Evolutionary conservation across 176 grass and related monocot species (phyloP), one percentile per base, ranked within the genome.

Genomic region (Metroxylon sagu): DNA sequence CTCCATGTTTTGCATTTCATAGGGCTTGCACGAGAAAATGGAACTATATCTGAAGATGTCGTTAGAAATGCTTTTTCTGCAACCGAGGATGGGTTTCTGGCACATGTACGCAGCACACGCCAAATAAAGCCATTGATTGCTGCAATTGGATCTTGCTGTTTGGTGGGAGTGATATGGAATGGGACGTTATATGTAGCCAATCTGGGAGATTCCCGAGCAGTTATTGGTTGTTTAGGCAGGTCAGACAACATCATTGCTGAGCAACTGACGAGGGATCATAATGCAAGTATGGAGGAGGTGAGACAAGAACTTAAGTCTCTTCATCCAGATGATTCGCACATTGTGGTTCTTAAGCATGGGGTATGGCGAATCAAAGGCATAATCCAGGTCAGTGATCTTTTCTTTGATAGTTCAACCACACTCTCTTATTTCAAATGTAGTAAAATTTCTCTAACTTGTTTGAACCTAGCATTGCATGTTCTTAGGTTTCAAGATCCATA

Each of bases 301-400:
- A 88, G 93, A 66, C 78, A 88, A 60, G 93, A 97, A 56, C 83
- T 97, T 55, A 77, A 19, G 56, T 80, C 84, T 73, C 93, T 85
- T 68, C 93, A 97, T 64, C 93, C 93, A n/a, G 93, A 97, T 48
- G 93, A 97, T 76, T 90, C 83, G 0, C 85, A 91, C 26, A 97
- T 97, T 43, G 93, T 97, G 59, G 81, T 97, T 35, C 84, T 97
- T 30, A 97, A 97, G 67, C 83, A 97, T 68, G 93, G 93, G 2
- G 93, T 97, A 31, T 97, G 93, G 93, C 83, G 93, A 60, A 91
- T 97, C 73, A 97, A 97, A 83, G 93, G 93, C 61, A 97, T 97
- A 57, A 91, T 97, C 69, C 93, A 97, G 84, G 93, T 91, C 57
- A 17, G 63, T 2, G 7, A 39, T 31, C 5, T 31, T 31, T 39